Evolutionary conservation across 345 rosid genomes (phyloP).

Genomic region (Citrus inodora): DNA sequence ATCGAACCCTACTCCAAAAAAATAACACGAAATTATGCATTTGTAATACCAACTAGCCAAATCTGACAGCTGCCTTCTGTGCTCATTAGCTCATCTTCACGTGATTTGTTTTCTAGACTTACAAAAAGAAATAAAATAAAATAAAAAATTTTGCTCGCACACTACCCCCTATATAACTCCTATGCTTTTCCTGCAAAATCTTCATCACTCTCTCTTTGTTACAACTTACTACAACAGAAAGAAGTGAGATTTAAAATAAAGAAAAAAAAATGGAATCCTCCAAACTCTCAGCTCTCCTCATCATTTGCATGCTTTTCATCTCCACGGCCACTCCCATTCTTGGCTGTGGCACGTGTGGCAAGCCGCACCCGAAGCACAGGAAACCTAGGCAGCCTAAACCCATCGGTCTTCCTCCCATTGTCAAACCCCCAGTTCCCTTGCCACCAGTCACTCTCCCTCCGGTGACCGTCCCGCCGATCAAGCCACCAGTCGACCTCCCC

Average conservation of each 20-base stretch:
- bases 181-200: constrained; percentile 12
- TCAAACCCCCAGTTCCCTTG: constrained; percentile 24
- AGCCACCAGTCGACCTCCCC: constrained; percentile 19
- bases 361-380: constrained; percentile 30
- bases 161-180: constrained; percentile 36
- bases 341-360: constrained; percentile 60
- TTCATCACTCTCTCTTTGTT: constrained; percentile 2
- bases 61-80: constrained; percentile 56
- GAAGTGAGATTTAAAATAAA: neutral
- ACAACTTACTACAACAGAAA: neutral
- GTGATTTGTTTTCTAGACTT: constrained; percentile 43
- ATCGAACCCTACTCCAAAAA: too few species aligned
- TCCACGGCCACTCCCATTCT: constrained; percentile 51
- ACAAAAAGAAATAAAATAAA: too few species aligned
- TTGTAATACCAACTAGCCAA: constrained; percentile 68
- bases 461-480: constrained; percentile 20
- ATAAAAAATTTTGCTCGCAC: neutral
- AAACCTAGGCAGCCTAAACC: constrained; percentile 24
- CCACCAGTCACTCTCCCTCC: constrained; percentile 35
- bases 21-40: constrained; percentile 8
- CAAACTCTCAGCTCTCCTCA: constrained; percentile 51
- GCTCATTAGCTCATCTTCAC: constrained; percentile 50
- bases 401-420: constrained; percentile 32
- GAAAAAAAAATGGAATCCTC: constrained; percentile 40
- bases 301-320: constrained; percentile 52